These are phyloP conservation scores for Galerina sulciceps DNA, from an alignment of 768 basidiomycete genomes.

Conservation along the genomic window DNA sequence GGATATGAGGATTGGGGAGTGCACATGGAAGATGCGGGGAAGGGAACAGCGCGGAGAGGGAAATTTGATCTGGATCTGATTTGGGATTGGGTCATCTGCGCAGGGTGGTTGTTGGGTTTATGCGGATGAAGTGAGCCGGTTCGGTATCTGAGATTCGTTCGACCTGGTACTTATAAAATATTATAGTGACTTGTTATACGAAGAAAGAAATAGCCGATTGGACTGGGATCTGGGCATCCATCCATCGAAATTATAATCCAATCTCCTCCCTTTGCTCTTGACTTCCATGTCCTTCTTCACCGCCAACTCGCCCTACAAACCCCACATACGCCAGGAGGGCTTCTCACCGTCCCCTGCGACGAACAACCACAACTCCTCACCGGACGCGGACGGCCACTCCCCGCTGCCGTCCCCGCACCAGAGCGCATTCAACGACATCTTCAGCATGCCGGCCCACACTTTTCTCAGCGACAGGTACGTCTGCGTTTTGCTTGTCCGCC, in stretches of 20 bases:
- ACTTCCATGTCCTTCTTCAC: constrained; percentile 40
- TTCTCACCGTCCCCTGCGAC: constrained; percentile 43
- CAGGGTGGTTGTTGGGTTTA: background rate
- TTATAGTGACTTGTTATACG: too few species aligned
- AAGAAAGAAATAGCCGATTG: too few species aligned
- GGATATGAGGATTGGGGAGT: too few species aligned
- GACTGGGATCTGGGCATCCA: too few species aligned
- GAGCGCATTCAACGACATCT: constrained; percentile 26
- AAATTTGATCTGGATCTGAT: constrained; percentile 3
- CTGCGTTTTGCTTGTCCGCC: background rate
- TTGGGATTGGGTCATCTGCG: background rate
- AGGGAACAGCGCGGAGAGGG: background rate
- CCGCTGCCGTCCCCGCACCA: constrained; percentile 34
- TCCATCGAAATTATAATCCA: too few species aligned
- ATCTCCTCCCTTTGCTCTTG: background rate
- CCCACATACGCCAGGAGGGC: constrained; percentile 72
- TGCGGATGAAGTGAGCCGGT: background rate
- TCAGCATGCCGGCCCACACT: constrained; percentile 38
- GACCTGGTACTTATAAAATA: too few species aligned
- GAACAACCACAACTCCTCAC: constrained; percentile 24
- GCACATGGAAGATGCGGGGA: too few species aligned
- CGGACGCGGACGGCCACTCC: constrained; percentile 23
- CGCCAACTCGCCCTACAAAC: constrained; percentile 48
- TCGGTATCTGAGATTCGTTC: background rate
- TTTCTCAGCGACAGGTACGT: constrained; percentile 56